phyloP scores from a whole-genome alignment of 805 yeast species.

The Wickerhamiella sorbophila region DNA sequence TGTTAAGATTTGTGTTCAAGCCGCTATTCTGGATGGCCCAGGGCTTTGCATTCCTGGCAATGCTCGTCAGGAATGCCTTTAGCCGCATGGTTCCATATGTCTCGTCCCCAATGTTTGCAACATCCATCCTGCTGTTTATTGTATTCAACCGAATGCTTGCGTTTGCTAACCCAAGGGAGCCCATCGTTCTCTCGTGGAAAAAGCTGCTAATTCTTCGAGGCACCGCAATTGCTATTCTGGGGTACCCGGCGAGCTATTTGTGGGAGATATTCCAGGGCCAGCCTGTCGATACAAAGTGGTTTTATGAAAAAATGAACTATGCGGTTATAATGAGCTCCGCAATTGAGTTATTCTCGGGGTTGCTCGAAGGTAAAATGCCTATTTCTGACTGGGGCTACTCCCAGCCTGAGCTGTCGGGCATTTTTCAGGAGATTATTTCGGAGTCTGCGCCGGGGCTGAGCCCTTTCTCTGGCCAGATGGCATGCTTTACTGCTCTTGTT shows the following conservation, averaged over 20 bases:
- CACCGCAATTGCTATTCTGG: neutral
- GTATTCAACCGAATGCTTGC: neutral
- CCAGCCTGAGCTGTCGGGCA: neutral
- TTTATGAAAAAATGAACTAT: neutral
- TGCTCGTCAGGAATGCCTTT: too few relatives aligned
- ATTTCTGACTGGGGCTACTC: constrained; percentile 4
- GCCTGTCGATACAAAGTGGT: neutral
- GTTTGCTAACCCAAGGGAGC: too few relatives aligned
- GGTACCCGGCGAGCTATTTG: neutral
- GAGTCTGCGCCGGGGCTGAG: neutral
- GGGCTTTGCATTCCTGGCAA: too few relatives aligned
- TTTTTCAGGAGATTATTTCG: neutral
- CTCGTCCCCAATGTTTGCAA: neutral
- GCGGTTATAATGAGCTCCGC: neutral
- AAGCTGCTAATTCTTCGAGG: neutral
- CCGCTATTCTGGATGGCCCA: too few relatives aligned
- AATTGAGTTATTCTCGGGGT: constrained; percentile 1
- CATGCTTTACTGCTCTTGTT: neutral
- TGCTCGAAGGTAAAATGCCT: neutral
- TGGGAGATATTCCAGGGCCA: neutral
- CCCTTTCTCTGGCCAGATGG: neutral
- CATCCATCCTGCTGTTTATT: neutral
- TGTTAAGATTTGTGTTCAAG: too few relatives aligned
- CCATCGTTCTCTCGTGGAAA: too few relatives aligned
- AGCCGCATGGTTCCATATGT: neutral